Percentiles rank a stretch among this genome's conserved stretches.
These are phyloP conservation scores for Sarcodon sp. DNA, from an alignment of 768 basidiomycete genomes.

Conservation along the genomic window DNA sequence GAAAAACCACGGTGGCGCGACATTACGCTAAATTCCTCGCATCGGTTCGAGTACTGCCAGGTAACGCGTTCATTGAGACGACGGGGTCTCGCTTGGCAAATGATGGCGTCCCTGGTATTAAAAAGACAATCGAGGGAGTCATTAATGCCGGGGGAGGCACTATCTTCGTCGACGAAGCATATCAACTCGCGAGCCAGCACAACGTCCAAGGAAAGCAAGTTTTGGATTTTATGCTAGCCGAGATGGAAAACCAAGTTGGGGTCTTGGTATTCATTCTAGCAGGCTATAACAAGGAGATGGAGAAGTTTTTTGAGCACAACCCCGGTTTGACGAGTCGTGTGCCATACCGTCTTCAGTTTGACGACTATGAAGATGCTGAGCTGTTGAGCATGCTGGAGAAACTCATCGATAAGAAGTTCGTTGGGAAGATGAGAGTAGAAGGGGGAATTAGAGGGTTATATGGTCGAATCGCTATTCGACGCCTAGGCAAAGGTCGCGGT, in stretches of 20 bases:
- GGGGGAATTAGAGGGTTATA: constrained; percentile 38
- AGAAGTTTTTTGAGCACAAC: constrained; percentile 67
- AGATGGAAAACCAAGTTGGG: constrained; percentile 63
- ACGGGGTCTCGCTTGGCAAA: constrained; percentile 46
- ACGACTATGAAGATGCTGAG: constrained; percentile 47
- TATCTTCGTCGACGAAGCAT: constrained; percentile 64
- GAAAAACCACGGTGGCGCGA: constrained; percentile 60
- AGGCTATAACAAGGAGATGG: constrained; percentile 63
- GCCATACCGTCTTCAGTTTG: constrained; percentile 44
- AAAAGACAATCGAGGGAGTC: constrained; percentile 34
- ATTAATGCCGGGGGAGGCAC: constrained; percentile 45
- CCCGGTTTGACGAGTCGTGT: constrained; percentile 60
- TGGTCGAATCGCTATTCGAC: constrained; percentile 39
- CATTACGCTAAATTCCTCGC: constrained; percentile 50
- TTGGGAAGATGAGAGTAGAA: constrained; percentile 40
- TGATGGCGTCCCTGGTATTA: constrained; percentile 39
- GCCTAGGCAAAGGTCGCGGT: constrained; percentile 51
- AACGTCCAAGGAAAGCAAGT: constrained; percentile 41
- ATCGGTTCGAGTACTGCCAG: constrained; percentile 40
- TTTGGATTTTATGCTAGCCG: constrained; percentile 57
- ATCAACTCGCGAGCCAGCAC: constrained; percentile 41
- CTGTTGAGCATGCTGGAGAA: constrained; percentile 41
- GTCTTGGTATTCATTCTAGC: constrained; percentile 58
- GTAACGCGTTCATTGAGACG: constrained; percentile 42
- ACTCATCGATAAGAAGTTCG: constrained; percentile 30